phyloP scores from a whole-genome alignment of 805 yeast genomes.

The Metschnikowia baotianmanensis region DNA sequence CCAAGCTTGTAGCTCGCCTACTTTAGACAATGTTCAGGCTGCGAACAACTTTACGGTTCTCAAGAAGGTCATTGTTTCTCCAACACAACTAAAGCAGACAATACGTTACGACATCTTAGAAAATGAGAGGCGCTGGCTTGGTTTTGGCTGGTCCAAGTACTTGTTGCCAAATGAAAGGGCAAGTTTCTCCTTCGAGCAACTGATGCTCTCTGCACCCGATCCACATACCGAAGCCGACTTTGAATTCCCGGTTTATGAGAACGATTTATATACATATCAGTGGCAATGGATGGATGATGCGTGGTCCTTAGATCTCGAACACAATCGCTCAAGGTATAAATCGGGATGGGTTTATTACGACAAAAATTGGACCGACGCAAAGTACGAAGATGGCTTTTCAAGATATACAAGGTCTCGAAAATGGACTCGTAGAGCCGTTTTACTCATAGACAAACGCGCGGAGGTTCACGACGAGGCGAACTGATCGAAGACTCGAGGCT shows the following conservation, averaged over 20 bases:
- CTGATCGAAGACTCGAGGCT: too few species aligned
- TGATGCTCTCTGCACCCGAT: constrained; percentile 30
- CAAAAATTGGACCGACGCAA: constrained; percentile 46
- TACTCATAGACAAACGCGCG: constrained; percentile 23
- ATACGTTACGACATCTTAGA: constrained; percentile 52
- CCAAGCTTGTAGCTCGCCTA: neutral
- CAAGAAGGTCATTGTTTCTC: constrained; percentile 35
- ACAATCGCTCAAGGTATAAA: constrained; percentile 32
- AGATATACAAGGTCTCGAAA: constrained; percentile 51
- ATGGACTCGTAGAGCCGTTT: constrained; percentile 49
- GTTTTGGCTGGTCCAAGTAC: constrained; percentile 55
- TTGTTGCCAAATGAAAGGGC: constrained; percentile 53
- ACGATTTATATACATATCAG: constrained; percentile 35
- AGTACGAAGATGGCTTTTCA: constrained; percentile 43
- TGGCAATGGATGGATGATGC: constrained; percentile 59
- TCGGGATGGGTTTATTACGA: constrained; percentile 59
- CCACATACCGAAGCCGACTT: constrained; percentile 25
- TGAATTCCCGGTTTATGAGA: constrained; percentile 44
- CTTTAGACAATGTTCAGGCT: constrained; percentile 20
- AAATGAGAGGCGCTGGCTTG: constrained; percentile 62
- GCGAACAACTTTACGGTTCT: constrained; percentile 39
- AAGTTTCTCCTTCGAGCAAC: constrained; percentile 44
- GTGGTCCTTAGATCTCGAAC: constrained; percentile 49
- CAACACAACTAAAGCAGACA: constrained; percentile 45
- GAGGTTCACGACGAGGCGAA: constrained; percentile 11